Evolutionary conservation across 805 yeast species (phyloP).

Genomic region (Cyberlindnera mycetangii): DNA sequence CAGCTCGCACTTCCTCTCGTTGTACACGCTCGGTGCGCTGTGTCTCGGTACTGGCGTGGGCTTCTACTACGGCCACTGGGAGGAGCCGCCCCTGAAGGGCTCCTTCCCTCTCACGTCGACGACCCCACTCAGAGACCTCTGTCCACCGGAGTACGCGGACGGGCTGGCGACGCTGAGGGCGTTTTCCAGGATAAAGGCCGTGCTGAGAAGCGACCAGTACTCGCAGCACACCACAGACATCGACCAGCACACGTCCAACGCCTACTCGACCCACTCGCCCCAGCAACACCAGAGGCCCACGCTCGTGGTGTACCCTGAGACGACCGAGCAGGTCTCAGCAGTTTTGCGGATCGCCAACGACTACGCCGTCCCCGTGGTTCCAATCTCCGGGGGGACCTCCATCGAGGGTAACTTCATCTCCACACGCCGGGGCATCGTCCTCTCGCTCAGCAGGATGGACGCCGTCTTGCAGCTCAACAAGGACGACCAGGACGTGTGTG

Average conservation of each 20-base stretch:
- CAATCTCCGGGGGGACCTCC: conserved; percentile 61
- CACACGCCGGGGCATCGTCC: conserved; percentile 56
- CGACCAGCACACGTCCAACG: conserved; percentile 43
- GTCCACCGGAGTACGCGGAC: conserved; percentile 21
- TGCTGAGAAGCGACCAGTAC: conserved; percentile 16
- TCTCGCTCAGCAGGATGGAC: conserved; percentile 62
- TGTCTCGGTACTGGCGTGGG: conserved; percentile 13
- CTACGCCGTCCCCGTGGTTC: conserved; percentile 55
- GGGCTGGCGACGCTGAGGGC: conserved; percentile 6
- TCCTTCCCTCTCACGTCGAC: conserved; percentile 22
- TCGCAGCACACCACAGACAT: conserved; percentile 33
- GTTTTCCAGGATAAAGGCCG: conserved; percentile 14
- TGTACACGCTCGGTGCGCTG: conserved; percentile 9
- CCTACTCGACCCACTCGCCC: conserved; percentile 51
- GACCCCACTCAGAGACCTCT: conserved; percentile 15
- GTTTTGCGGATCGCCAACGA: conserved; percentile 52
- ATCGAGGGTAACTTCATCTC: conserved; percentile 65
- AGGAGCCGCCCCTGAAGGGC: conserved; percentile 12
- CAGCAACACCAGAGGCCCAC: conserved; percentile 39
- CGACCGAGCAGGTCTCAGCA: conserved; percentile 53
- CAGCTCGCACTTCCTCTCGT: neutral
- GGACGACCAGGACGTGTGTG: conserved; percentile 64
- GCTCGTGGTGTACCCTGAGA: conserved; percentile 47
- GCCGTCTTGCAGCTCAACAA: conserved; percentile 51
- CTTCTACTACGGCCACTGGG: conserved; percentile 16